A percentile compares a stretch with the other conserved stretches of the same genome.
phyloP scores from a whole-genome alignment of 257 asterid genomes.

The Solanum pinnatisectum region DNA sequence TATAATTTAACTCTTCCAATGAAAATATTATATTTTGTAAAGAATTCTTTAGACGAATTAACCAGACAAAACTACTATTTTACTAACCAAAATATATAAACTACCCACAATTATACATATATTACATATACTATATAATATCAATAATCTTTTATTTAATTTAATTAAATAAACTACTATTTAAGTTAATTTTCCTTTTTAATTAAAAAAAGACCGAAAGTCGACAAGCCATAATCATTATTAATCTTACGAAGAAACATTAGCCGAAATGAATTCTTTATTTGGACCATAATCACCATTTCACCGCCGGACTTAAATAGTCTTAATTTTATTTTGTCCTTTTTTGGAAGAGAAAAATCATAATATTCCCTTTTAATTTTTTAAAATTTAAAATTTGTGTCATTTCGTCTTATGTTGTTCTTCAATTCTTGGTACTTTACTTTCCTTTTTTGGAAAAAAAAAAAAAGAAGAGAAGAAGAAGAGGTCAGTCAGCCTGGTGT shows the following conservation, averaged over 20 bases:
- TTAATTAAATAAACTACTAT: no score
- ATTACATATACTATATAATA: background rate
- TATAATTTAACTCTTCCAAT: background rate
- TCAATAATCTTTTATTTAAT: background rate
- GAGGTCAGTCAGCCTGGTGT: background rate
- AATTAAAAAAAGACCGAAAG: background rate
- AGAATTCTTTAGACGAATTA: no score
- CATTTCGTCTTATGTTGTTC: background rate
- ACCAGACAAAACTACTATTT: background rate
- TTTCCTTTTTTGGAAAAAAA: background rate
- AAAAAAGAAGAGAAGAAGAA: background rate
- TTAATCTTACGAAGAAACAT: background rate
- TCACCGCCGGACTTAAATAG: background rate
- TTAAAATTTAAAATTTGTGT: background rate
- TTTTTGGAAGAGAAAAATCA: background rate
- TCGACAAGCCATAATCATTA: background rate
- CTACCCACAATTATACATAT: background rate
- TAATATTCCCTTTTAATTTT: background rate
- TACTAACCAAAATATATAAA: background rate
- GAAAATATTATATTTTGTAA: background rate
- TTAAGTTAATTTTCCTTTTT: background rate
- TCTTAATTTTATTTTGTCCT: background rate
- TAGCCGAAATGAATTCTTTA: background rate
- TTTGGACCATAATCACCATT: background rate
- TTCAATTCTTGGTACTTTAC: background rate